A percentile compares a stretch with the other conserved stretches of the same genome.
Conservation (phyloP, 106 monocot genomes). For the Apostasia ramifera region DNA sequence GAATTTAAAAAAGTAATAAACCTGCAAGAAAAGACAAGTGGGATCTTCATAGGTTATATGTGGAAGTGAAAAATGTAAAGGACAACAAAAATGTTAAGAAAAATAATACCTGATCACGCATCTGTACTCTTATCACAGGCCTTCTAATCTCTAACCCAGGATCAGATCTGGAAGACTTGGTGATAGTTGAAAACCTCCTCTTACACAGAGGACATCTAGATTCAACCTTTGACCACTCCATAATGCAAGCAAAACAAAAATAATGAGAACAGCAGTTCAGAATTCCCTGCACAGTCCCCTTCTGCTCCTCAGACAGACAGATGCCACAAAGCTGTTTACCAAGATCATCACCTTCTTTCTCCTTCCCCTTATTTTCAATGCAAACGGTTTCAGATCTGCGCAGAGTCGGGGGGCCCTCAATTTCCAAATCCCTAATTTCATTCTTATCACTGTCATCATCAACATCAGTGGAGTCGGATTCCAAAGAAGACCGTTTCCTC, state of each 20-base stretch:
- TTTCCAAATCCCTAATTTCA: conserved; percentile 28
- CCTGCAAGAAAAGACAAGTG: too few relatives aligned
- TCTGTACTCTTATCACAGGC: conserved; percentile 55
- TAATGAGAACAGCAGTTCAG: conserved; percentile 72
- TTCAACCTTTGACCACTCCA: conserved; percentile 91
- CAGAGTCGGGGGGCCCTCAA: conserved; percentile 2
- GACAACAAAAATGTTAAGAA: too few relatives aligned
- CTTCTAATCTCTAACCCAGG: conserved; percentile 32
- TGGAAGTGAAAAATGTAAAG: too few relatives aligned
- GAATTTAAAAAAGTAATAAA: too few relatives aligned
- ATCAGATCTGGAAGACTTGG: conserved; percentile 35
- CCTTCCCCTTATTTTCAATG: conserved; percentile 32
- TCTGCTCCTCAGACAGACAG: conserved; percentile 75
- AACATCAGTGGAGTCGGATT: conserved; percentile 10
- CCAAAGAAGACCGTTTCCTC: conserved; percentile 5
- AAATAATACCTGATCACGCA: conserved; percentile 72
- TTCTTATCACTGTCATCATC: conserved; percentile 29
- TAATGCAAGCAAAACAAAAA: conserved; percentile 80
- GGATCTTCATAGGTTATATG: too few relatives aligned
- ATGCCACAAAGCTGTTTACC: conserved; percentile 66
- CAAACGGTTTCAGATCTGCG: conserved; percentile 8
- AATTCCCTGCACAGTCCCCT: conserved; percentile 42
- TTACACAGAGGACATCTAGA: conserved; percentile 79
- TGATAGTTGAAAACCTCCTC: conserved; percentile 59
- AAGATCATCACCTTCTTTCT: conserved; percentile 32